Evolutionary conservation across 306 rosid genomes (phyloP), one percentile per base, ranked within the genome.

Genomic region (Vigna trinervia): DNA sequence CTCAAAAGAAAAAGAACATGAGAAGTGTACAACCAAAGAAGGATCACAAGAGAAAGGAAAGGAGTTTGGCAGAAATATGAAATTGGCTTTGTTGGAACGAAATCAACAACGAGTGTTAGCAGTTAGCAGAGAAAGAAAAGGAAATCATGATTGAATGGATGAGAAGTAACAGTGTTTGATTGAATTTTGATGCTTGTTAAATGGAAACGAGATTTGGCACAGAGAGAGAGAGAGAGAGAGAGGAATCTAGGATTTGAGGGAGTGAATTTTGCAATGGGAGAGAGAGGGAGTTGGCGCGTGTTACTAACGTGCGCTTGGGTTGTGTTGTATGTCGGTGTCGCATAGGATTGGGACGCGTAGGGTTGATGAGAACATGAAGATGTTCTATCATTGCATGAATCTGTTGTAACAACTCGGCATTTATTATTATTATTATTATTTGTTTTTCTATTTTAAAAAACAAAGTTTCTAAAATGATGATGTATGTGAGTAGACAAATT

Each of bases 241-340:
- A 78, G 51, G 78, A 83, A 81, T 84, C 74, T 50, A 70, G 75
- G 59, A 65, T 1, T 73, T 74, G 69, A 57, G 48, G 84, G 57
- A 46, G 72, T 4, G 68, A 39, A 61, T 26, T 71, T 72, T 58
- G 77, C 76, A 46, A 75, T 20, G 39, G 5, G 28, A 8, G 51
- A 41, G 50, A 34, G 58, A 57, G 30, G 57, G 60, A 6, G 47
- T 63, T 2, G 63, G 92, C 67, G 88, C 81, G 86, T 7, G 81
- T 80, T 85, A 83, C 82, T 20, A 58, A 75, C 17, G 80, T 80
- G 80, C 76, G 84, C 80, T 23, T 47, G 36, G 63, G 52, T 65
- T 45, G 70, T 36, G 6, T 5, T 56, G 26, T 28, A 67, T 74
- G 80, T 80, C 76, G 84, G 80, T 67, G 71, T n/a, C 65, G 14